Evolutionary conservation across 2,329 filamentous ascomycete genomes (phyloP).

Genomic region (Xylaria sp.): DNA sequence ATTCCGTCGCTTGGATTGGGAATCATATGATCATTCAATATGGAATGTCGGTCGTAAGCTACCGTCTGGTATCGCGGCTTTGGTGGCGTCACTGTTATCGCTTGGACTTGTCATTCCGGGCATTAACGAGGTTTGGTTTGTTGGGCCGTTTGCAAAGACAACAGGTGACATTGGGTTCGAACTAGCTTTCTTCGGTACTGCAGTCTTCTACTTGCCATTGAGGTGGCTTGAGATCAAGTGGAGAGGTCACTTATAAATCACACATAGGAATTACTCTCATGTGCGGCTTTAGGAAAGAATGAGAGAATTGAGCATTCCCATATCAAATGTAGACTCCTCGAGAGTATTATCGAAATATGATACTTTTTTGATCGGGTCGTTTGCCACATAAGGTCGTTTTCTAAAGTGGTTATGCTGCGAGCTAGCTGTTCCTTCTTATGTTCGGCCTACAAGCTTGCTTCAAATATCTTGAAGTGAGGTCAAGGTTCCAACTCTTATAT

Average conservation of each 20-base stretch:
- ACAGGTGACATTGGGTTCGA: conserved; percentile 61
- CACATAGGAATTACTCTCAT: background rate
- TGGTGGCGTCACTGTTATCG: conserved; percentile 58
- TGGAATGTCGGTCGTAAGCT: conserved; percentile 60
- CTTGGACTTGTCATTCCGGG: conserved; percentile 58
- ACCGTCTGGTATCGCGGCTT: conserved; percentile 60
- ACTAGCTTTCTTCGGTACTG: conserved; percentile 57
- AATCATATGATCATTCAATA: conserved; percentile 58
- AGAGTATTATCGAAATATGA: background rate
- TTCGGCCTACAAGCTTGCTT: background rate
- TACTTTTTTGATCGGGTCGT: background rate
- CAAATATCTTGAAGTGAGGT: background rate
- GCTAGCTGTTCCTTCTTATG: background rate
- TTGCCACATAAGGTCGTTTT: background rate
- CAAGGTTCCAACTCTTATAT: background rate
- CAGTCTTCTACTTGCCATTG: conserved; percentile 60
- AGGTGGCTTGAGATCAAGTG: conserved; percentile 58
- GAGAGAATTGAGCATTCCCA: background rate
- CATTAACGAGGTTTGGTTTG: conserved; percentile 58
- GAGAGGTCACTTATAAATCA: conserved; percentile 47
- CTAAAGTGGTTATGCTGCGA: background rate
- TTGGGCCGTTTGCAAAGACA: conserved; percentile 55
- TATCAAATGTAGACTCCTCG: background rate
- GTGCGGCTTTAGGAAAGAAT: background rate
- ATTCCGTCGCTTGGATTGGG: conserved; percentile 58